Conservation (phyloP, 805 yeast species). For the Wickerhamomyces silvicola region DNA sequence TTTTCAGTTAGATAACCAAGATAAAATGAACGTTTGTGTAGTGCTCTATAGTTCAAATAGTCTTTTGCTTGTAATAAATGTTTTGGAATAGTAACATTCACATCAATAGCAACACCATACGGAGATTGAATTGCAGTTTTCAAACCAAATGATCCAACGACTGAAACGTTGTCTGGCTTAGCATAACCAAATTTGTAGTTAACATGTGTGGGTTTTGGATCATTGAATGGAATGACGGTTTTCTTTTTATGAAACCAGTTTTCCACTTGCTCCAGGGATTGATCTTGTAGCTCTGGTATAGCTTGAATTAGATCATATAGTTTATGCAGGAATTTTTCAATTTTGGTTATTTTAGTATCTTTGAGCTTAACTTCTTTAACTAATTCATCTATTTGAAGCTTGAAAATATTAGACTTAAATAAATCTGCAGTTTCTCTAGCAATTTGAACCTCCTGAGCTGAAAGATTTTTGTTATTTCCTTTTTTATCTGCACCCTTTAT, state of each 20-base stretch:
- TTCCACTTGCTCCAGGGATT: slow-evolving; percentile 55
- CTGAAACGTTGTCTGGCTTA: slow-evolving; percentile 67
- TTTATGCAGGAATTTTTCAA: slow-evolving; percentile 72
- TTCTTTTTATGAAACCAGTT: slow-evolving; percentile 42
- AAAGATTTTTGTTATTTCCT: slow-evolving; percentile 19
- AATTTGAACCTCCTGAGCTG: slow-evolving; percentile 81
- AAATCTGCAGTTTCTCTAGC: slow-evolving; percentile 93
- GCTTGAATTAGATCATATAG: slow-evolving; percentile 61
- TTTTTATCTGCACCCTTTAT: slow-evolving; percentile 18
- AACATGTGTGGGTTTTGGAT: slow-evolving; percentile 73
- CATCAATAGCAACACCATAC: slow-evolving; percentile 63
- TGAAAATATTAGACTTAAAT: slow-evolving; percentile 92
- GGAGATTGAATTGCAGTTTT: slow-evolving; percentile 71
- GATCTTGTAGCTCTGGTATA: slow-evolving; percentile 50
- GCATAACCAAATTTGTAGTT: slow-evolving; percentile 66
- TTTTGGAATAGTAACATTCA: slow-evolving; percentile 77
- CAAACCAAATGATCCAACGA: slow-evolving; percentile 86
- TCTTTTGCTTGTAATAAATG: slow-evolving; percentile 77
- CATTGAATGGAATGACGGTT: slow-evolving; percentile 76
- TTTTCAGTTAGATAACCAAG: slow-evolving; percentile 70
- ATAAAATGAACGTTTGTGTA: slow-evolving; percentile 86
- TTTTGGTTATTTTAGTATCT: slow-evolving; percentile 54
- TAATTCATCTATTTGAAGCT: slow-evolving; percentile 88
- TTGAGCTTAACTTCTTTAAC: slow-evolving; percentile 73
- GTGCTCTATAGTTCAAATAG: slow-evolving; percentile 80